Percentiles rank a stretch among this genome's conserved stretches.
phyloP scores from a whole-genome alignment of 2,329 filamentous ascomycete species.

The Juglanconis sp. region DNA sequence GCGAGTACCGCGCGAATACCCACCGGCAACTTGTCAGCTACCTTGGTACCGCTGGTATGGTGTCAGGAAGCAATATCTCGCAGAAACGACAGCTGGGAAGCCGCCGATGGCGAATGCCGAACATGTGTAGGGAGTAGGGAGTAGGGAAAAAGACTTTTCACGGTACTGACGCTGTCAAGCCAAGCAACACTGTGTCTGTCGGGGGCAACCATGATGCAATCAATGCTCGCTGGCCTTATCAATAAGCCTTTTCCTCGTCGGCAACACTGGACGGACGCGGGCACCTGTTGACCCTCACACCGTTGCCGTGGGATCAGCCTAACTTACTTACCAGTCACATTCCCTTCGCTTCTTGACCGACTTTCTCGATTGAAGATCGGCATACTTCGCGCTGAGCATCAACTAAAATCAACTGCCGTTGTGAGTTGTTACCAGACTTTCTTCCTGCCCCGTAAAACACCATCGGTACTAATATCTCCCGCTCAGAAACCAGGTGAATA shows the following conservation, averaged over 20 bases:
- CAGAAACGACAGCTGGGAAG: not conserved
- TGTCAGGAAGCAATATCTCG: slow-evolving; percentile 6
- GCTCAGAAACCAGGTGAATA: not conserved
- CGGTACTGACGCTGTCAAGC: not conserved
- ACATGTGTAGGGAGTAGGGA: slow-evolving; percentile 1
- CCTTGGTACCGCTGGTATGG: slow-evolving; percentile 10
- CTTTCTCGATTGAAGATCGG: slow-evolving; percentile 12
- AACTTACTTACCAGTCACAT: not conserved
- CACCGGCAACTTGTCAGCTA: slow-evolving; percentile 6
- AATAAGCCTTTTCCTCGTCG: slow-evolving; percentile 8
- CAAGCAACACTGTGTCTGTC: not conserved
- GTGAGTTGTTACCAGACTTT: not conserved
- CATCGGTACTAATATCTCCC: not conserved
- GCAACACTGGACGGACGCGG: not conserved
- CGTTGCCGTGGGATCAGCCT: not conserved
- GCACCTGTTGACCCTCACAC: not conserved
- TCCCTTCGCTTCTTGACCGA: slow-evolving; percentile 6
- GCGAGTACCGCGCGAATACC: not conserved
- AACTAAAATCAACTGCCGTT: not conserved
- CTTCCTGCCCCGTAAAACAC: not conserved
- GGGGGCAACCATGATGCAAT: slow-evolving; percentile 16
- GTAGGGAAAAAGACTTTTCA: not conserved
- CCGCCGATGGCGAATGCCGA: slow-evolving; percentile 11
- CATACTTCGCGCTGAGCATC: slow-evolving; percentile 20
- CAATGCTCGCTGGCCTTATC: slow-evolving; percentile 6